Conservation (phyloP, 768 basidiomycete species). For the Daedalea quercina region DNA sequence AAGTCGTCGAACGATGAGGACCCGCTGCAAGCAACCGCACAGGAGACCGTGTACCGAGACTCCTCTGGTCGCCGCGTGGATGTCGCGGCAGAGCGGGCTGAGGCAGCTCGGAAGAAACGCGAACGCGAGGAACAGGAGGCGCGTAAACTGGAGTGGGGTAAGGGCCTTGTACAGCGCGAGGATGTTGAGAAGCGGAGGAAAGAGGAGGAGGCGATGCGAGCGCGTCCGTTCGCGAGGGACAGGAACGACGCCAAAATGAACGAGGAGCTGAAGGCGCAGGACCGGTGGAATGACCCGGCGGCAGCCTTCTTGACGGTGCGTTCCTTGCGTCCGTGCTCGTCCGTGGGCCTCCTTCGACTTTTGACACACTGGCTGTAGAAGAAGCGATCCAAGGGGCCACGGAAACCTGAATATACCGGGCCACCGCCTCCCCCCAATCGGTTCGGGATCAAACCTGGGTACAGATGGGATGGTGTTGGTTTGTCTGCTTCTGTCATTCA, state of each 20-base stretch:
- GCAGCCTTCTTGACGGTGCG: conserved; percentile 86
- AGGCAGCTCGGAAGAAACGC: conserved; percentile 74
- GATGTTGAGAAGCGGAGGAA: conserved; percentile 60
- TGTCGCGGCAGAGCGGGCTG: conserved; percentile 76
- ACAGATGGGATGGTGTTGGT: conserved; percentile 99
- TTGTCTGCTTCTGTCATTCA: conserved; percentile 12
- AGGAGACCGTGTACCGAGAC: conserved; percentile 95
- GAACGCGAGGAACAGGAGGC: conserved; percentile 83
- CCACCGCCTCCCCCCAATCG: conserved; percentile 91
- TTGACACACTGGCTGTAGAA: conserved; percentile 39
- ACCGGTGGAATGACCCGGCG: conserved; percentile 97
- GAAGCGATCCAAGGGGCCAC: conserved; percentile 67
- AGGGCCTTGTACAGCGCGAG: conserved; percentile 85
- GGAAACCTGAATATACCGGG: conserved; percentile 79
- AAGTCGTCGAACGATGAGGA: conserved; percentile 32
- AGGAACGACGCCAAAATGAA: conserved; percentile 85
- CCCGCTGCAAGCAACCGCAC: conserved; percentile 50
- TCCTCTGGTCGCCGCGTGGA: conserved; percentile 84
- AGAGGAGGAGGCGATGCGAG: conserved; percentile 64
- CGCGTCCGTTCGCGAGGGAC: conserved; percentile 64
- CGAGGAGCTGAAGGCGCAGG: conserved; percentile 71
- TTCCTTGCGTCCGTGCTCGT: background rate
- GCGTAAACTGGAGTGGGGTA: conserved; percentile 96
- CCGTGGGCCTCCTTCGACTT: background rate
- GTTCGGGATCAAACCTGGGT: conserved; percentile 91